phyloP scores from a whole-genome alignment of 2,329 filamentous ascomycete genomes.

The Parastagonospora avenae region DNA sequence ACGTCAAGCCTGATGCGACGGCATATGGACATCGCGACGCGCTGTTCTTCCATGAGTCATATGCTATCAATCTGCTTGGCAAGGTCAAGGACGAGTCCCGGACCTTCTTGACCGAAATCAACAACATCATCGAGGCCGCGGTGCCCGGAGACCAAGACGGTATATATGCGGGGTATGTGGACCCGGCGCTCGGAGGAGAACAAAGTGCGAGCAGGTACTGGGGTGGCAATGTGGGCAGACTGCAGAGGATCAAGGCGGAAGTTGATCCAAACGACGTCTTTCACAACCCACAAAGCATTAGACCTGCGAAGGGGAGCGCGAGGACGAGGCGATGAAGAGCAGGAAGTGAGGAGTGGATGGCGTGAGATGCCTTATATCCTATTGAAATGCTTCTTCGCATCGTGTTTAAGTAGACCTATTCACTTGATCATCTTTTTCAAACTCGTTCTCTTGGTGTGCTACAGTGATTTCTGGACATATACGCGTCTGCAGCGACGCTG shows the following conservation, averaged over 20 bases:
- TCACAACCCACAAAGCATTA: constrained; percentile 43
- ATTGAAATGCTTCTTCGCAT: too few relatives aligned
- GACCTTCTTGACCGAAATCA: constrained; percentile 49
- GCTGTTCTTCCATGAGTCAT: constrained; percentile 45
- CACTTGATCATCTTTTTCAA: too few relatives aligned
- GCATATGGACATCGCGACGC: constrained; percentile 42
- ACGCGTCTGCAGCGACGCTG: too few relatives aligned
- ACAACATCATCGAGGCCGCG: constrained; percentile 42
- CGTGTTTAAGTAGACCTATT: too few relatives aligned
- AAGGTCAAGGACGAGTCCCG: constrained; percentile 43
- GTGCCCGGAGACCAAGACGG: constrained; percentile 46
- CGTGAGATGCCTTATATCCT: background rate
- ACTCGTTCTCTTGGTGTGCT: too few relatives aligned
- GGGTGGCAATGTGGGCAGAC: constrained; percentile 40
- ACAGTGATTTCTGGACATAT: too few relatives aligned
- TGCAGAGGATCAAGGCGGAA: constrained; percentile 47
- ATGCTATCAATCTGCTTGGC: constrained; percentile 42
- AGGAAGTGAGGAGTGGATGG: background rate
- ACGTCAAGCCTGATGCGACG: constrained; percentile 37
- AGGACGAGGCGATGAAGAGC: background rate
- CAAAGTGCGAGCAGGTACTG: constrained; percentile 55
- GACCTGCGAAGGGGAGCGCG: constrained; percentile 17
- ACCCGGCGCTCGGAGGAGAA: constrained; percentile 50
- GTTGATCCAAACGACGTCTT: constrained; percentile 49
- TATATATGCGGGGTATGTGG: constrained; percentile 60